phyloP scores from a whole-genome alignment of 2,329 filamentous ascomycete genomes.

The Colletotrichum falcatum region DNA sequence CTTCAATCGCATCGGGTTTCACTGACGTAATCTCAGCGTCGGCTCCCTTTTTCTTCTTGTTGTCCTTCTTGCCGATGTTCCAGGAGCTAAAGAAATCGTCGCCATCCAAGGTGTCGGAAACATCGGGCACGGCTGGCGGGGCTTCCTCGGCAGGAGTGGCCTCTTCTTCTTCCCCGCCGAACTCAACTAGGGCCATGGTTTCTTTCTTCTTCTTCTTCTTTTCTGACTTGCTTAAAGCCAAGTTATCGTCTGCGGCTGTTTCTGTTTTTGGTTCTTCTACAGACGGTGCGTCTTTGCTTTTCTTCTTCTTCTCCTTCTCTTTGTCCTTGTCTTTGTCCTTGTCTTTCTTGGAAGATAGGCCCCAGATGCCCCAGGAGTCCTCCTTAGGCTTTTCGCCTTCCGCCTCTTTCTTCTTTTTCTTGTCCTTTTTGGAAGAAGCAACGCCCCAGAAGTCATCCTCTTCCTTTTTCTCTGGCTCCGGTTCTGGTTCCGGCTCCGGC shows the following conservation, averaged over 20 bases:
- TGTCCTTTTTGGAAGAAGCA: conserved; percentile 49
- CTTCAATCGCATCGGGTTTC: conserved; percentile 57
- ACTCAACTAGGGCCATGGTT: conserved; percentile 52
- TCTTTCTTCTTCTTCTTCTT: conserved; percentile 61
- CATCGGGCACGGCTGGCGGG: conserved; percentile 47
- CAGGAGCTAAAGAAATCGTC: conserved; percentile 69
- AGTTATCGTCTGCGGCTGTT: conserved; percentile 36
- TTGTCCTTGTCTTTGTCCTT: conserved; percentile 49
- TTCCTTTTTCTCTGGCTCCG: conserved; percentile 53
- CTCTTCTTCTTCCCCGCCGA: conserved; percentile 46
- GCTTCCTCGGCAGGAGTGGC: conserved; percentile 45
- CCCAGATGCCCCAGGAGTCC: conserved; percentile 44
- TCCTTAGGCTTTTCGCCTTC: conserved; percentile 42
- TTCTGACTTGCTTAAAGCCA: conserved; percentile 51
- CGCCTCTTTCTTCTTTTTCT: conserved; percentile 48
- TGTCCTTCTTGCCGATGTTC: conserved; percentile 65
- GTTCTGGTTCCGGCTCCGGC: conserved; percentile 47
- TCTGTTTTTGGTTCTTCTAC: conserved; percentile 29
- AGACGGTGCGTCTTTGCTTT: conserved; percentile 47
- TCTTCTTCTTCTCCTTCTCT: conserved; percentile 47
- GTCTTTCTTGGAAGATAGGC: conserved; percentile 45
- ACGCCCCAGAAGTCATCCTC: conserved; percentile 49
- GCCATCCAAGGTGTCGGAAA: conserved; percentile 51
- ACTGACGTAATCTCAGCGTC: conserved; percentile 29
- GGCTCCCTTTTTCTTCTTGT: conserved; percentile 50